These are phyloP conservation scores for Penstemon eatonii DNA, from an alignment of 257 asterid genomes.

Conservation along the genomic window DNA sequence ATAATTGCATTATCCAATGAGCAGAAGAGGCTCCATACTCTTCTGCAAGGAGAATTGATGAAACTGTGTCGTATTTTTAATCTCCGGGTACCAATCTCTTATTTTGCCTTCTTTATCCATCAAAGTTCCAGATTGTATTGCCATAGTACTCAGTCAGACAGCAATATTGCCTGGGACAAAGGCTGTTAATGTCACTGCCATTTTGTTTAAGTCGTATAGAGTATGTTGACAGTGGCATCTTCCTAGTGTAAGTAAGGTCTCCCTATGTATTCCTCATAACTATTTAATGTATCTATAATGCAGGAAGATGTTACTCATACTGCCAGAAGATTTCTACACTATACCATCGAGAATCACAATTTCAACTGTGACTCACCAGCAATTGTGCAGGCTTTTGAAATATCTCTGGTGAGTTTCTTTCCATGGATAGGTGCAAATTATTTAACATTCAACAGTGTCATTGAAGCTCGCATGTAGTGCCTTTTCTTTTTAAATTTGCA, in stretches of 20 bases:
- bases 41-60: constrained; percentile 44
- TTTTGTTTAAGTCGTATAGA: neutral
- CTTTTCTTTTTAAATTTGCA: neutral
- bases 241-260: constrained; percentile 14
- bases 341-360: constrained; percentile 63
- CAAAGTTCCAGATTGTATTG: constrained; percentile 5
- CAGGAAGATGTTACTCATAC: constrained; percentile 61
- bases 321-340: constrained; percentile 53
- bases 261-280: constrained; percentile 5
- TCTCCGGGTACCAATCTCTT: constrained; percentile 59
- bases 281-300: constrained; percentile 33
- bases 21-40: constrained; percentile 43
- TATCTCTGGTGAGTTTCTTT: constrained; percentile 71
- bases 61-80: constrained; percentile 52
- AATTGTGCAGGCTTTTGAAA: constrained; percentile 71
- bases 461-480: constrained; percentile 1
- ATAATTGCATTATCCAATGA: constrained; percentile 34
- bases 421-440: constrained; percentile 3
- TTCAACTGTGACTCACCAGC: constrained; percentile 54
- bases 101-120: constrained; percentile 12
- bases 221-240: neutral
- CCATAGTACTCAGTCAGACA: constrained; percentile 4
- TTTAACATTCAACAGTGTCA: neutral
- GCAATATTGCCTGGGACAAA: neutral
- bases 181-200: neutral